phyloP scores from a whole-genome alignment of 345 rosid species.

The Hibiscus syriacus region DNA sequence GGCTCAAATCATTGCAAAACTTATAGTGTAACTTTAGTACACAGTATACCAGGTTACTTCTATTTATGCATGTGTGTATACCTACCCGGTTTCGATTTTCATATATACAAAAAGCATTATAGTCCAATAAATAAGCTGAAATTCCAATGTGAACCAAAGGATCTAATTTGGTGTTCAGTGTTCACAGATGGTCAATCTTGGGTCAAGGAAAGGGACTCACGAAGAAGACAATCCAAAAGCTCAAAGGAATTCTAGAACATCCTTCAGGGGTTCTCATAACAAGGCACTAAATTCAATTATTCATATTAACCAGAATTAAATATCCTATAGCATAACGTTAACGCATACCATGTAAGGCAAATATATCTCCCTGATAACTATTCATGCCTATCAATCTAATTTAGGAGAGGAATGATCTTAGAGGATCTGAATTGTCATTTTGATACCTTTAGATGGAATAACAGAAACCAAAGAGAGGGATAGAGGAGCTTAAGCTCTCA shows the following conservation, averaged over 20 bases:
- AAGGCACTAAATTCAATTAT: neutral
- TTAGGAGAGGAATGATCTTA: constrained; percentile 2
- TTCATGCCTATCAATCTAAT: neutral
- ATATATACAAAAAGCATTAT: neutral
- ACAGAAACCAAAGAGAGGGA: neutral
- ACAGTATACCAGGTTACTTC: neutral
- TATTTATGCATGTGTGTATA: neutral
- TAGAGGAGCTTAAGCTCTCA: neutral
- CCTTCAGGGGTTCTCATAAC: neutral
- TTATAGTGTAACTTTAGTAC: neutral
- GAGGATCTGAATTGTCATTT: neutral
- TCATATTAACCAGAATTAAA: neutral
- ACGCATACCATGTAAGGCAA: neutral
- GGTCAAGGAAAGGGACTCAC: neutral
- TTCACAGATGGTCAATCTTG: neutral
- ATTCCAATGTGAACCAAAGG: neutral
- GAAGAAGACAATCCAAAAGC: neutral
- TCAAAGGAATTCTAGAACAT: neutral
- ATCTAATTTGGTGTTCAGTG: neutral
- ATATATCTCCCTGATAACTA: neutral
- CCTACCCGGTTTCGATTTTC: too few species aligned
- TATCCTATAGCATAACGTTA: neutral
- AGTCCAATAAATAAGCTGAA: neutral
- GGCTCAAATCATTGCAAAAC: neutral
- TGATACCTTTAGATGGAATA: neutral